Percentiles rank a stretch among this genome's conserved stretches.
These are phyloP conservation scores for Colletotrichum camelliae DNA, from an alignment of 2,329 filamentous ascomycete genomes.

Conservation along the genomic window DNA sequence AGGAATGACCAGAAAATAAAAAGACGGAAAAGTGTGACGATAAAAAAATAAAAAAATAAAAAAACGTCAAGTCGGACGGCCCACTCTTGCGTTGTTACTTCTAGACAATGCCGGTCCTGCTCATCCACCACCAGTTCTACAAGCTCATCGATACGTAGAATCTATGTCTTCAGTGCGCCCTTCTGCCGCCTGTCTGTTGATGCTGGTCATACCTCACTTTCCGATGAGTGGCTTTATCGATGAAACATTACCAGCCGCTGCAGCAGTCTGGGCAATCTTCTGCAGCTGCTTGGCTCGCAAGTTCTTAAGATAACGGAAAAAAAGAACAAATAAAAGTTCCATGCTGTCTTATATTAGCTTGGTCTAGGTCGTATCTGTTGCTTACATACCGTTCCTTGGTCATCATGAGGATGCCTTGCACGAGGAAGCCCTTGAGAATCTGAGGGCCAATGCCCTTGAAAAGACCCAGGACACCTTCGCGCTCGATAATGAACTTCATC, in stretches of 20 bases:
- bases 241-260: constrained; percentile 37
- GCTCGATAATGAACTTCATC: constrained; percentile 89
- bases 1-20: background rate
- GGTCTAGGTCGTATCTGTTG: background rate
- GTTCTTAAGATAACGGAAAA: constrained; percentile 81
- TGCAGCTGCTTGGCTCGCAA: constrained; percentile 73
- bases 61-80: too few relatives aligned
- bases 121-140: background rate
- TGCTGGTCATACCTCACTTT: background rate
- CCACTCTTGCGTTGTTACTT: background rate
- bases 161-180: background rate
- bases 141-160: background rate
- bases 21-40: too few relatives aligned
- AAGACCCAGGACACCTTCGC: constrained; percentile 82
- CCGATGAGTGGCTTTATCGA: background rate
- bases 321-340: constrained; percentile 84
- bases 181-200: background rate
- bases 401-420: constrained; percentile 98
- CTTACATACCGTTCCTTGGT: constrained; percentile 84
- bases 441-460: constrained; percentile 98
- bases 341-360: constrained; percentile 58
- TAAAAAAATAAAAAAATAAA: background rate
- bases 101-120: background rate
- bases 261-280: constrained; percentile 68
- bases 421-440: constrained; percentile 88